phyloP scores from a whole-genome alignment of 345 rosid species.

The Acer negundo region DNA sequence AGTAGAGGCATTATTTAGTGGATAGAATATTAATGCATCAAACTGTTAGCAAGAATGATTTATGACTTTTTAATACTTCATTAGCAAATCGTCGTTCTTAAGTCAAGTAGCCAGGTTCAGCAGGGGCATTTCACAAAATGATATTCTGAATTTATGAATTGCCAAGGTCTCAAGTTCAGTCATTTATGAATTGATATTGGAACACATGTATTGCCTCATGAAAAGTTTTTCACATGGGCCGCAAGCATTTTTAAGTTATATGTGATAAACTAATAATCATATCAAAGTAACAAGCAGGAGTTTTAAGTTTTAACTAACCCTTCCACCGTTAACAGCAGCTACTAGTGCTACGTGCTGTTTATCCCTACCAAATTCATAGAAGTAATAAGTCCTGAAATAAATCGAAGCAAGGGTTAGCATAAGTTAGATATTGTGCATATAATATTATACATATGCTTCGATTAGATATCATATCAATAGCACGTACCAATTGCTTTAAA shows the following conservation, averaged over 20 bases:
- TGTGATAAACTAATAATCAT: not conserved
- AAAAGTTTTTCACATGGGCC: not conserved
- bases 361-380: conserved; percentile 81
- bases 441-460: not conserved
- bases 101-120: not conserved
- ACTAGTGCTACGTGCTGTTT: conserved; percentile 75
- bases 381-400: conserved; percentile 77
- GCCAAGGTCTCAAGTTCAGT: not conserved
- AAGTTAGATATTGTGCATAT: conserved; percentile 5
- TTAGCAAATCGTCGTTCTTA: not conserved
- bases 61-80: not conserved
- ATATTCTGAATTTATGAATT: not conserved
- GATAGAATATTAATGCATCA: not conserved
- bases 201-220: not conserved
- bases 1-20: not conserved
- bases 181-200: not conserved
- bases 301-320: conserved; percentile 47
- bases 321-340: conserved; percentile 73
- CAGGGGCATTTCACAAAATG: not conserved
- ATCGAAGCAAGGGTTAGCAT: conserved; percentile 15
- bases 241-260: not conserved
- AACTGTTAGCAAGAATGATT: not conserved
- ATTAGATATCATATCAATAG: not conserved
- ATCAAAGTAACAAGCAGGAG: not conserved
- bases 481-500: not conserved